A percentile compares a stretch with the other conserved stretches of the same genome.
Conservation (phyloP, 2,329 filamentous ascomycete genomes). For the Penicillium paneum region DNA sequence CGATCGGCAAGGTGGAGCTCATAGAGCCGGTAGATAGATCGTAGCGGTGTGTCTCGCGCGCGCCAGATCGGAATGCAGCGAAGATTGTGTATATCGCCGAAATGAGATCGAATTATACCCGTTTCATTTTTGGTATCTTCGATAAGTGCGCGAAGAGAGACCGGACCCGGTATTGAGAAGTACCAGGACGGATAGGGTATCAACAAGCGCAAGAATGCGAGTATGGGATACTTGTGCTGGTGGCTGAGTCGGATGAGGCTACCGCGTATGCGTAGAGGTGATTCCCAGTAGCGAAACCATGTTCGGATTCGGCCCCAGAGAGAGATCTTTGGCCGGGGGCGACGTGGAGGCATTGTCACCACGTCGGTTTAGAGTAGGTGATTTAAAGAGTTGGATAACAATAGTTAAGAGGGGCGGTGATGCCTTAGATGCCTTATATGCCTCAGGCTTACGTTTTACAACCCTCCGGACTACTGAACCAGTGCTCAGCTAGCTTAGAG, state of each 20-base stretch:
- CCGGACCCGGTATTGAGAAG: constrained; percentile 22
- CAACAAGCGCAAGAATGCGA: constrained; percentile 21
- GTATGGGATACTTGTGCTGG: constrained; percentile 17
- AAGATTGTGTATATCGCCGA: constrained; percentile 24
- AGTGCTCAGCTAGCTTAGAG: too few relatives aligned
- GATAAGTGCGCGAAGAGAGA: constrained; percentile 14
- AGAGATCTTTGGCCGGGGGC: not conserved
- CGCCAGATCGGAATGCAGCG: constrained; percentile 27
- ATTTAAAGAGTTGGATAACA: too few relatives aligned
- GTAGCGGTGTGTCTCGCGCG: constrained; percentile 28
- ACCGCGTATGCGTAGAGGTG: constrained; percentile 20
- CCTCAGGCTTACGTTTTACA: not conserved
- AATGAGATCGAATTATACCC: not conserved
- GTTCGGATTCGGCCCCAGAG: not conserved
- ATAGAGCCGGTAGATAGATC: constrained; percentile 30
- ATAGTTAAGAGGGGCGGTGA: not conserved
- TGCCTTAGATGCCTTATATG: too few relatives aligned
- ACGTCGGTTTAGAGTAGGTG: too few relatives aligned
- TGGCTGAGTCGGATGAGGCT: constrained; percentile 22
- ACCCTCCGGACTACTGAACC: too few relatives aligned
- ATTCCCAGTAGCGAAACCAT: not conserved
- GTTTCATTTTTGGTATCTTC: constrained; percentile 13
- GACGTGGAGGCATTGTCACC: not conserved
- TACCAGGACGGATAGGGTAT: constrained; percentile 25
- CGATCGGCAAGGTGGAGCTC: constrained; percentile 20